A percentile compares a stretch with the other conserved stretches of the same genome.
phyloP scores from a whole-genome alignment of 768 basidiomycete species.

The Pleurotus giganteus region DNA sequence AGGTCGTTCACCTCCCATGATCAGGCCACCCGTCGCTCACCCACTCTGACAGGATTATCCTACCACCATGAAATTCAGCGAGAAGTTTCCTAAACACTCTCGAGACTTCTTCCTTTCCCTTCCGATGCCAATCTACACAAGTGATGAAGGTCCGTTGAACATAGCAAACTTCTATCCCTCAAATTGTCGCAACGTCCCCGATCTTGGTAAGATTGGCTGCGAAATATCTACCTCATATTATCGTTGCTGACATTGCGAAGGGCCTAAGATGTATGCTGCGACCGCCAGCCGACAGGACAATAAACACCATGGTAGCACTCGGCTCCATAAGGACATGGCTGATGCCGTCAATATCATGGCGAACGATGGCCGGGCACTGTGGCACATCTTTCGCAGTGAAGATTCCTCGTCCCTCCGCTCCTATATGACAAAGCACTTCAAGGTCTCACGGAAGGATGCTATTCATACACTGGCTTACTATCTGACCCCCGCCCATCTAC shows the following conservation, averaged over 20 bases:
- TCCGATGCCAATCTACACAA: background rate
- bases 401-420: background rate
- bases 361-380: background rate
- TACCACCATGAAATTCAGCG: background rate
- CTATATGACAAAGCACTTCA: background rate
- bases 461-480: background rate
- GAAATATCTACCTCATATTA: too few relatives aligned
- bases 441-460: background rate
- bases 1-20: background rate
- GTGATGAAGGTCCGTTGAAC: background rate
- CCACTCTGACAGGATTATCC: background rate
- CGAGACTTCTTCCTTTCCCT: background rate
- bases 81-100: background rate
- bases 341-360: constrained; percentile 10
- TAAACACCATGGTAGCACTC: constrained; percentile 1
- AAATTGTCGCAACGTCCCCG: background rate
- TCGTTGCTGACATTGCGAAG: too few relatives aligned
- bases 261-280: constrained; percentile 75
- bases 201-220: background rate
- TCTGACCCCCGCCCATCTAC: background rate
- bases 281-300: constrained; percentile 38
- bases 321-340: constrained; percentile 6
- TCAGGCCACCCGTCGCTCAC: too few relatives aligned
- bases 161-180: background rate
- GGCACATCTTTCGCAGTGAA: constrained; percentile 1